Conservation (phyloP, 208 protist genomes). For the Wallacemonas sp. region DNA sequence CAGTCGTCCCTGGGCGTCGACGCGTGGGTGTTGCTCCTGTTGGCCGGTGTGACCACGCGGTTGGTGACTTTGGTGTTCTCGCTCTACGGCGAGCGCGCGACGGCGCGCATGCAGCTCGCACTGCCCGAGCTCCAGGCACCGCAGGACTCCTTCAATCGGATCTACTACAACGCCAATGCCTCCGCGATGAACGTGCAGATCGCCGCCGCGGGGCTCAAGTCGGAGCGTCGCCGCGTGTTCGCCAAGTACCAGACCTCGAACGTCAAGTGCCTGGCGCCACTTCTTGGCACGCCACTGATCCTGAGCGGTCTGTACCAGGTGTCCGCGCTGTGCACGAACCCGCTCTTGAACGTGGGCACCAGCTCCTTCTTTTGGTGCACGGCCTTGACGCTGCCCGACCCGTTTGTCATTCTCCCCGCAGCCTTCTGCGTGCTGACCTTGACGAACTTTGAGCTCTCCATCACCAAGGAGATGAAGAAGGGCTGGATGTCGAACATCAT, state of each 20-base stretch:
- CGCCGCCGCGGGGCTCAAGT: slow-evolving; percentile 69
- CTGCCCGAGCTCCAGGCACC: slow-evolving; percentile 62
- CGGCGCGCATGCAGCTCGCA: slow-evolving; percentile 74
- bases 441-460: slow-evolving; percentile 86
- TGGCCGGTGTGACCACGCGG: slow-evolving; percentile 57
- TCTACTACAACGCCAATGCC: slow-evolving; percentile 74
- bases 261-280: slow-evolving; percentile 58
- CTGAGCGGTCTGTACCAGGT: slow-evolving; percentile 65
- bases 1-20: slow-evolving; percentile 56
- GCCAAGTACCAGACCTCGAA: slow-evolving; percentile 72
- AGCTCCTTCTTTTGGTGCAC: slow-evolving; percentile 80
- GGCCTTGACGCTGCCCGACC: slow-evolving; percentile 75
- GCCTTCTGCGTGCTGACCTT: slow-evolving; percentile 67
- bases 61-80: slow-evolving; percentile 70
- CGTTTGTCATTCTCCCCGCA: slow-evolving; percentile 64
- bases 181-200: slow-evolving; percentile 82
- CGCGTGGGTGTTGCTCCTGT: slow-evolving; percentile 48
- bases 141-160: slow-evolving; percentile 73
- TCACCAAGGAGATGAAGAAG: slow-evolving; percentile 65
- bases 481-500: slow-evolving; percentile 82
- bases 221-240: slow-evolving; percentile 79
- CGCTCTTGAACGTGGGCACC: slow-evolving; percentile 53
- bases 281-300: slow-evolving; percentile 66
- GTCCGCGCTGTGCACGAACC: slow-evolving; percentile 62
- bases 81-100: slow-evolving; percentile 84